phyloP scores from a whole-genome alignment of 768 basidiomycete species.

The Pleurotus ostreatus region DNA sequence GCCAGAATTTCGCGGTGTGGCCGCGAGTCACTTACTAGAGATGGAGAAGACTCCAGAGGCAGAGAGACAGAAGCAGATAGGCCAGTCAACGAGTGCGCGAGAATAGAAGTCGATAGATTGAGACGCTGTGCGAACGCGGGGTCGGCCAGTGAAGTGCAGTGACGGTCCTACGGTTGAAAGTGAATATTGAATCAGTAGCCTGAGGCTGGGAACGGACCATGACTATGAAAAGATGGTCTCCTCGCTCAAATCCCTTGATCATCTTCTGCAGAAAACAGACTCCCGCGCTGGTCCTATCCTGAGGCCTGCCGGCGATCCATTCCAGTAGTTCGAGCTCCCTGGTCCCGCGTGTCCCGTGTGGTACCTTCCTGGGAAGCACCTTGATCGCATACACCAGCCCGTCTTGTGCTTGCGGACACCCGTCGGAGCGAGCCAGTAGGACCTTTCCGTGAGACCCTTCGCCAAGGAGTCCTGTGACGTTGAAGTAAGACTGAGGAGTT shows the following conservation, averaged over 20 bases:
- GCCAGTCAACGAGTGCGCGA: not conserved
- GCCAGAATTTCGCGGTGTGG: constrained; percentile 10
- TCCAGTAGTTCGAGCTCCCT: constrained; percentile 19
- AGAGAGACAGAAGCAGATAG: constrained; percentile 13
- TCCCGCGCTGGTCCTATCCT: constrained; percentile 5
- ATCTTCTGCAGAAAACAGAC: constrained; percentile 21
- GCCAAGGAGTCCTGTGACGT: constrained; percentile 14
- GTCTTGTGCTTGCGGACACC: constrained; percentile 6
- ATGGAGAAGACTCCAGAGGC: constrained; percentile 4
- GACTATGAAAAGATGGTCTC: constrained; percentile 18
- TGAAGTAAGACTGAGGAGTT: not conserved
- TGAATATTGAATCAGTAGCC: not conserved
- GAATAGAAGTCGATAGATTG: constrained; percentile 8
- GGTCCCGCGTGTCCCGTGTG: not conserved
- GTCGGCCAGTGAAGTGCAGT: constrained; percentile 25
- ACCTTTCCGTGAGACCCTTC: constrained; percentile 23
- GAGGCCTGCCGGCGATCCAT: constrained; percentile 12
- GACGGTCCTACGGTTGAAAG: constrained; percentile 12
- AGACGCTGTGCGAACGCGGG: constrained; percentile 24
- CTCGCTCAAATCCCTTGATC: constrained; percentile 18
- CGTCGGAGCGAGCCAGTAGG: constrained; percentile 15
- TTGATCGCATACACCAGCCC: constrained; percentile 18
- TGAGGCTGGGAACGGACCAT: constrained; percentile 15
- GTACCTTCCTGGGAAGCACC: constrained; percentile 12
- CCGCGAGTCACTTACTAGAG: constrained; percentile 4